Evolutionary conservation across 1,284 basidiomycete genomes (phyloP).

Genomic region (Tylopilus orsonianus): DNA sequence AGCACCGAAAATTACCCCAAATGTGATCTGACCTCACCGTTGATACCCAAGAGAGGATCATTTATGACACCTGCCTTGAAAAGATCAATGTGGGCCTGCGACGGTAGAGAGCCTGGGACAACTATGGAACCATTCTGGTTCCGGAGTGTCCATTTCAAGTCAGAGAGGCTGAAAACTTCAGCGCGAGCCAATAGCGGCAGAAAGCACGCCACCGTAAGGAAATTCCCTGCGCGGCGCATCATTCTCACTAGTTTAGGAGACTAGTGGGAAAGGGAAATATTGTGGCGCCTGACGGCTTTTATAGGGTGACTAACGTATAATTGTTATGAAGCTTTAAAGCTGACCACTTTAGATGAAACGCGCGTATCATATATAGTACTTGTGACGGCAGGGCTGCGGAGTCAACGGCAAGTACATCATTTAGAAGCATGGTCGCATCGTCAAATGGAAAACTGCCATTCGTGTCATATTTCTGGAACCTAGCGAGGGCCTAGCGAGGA

Average conservation of each 20-base stretch:
- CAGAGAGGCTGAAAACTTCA: slow-evolving; percentile 3
- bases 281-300: slow-evolving; percentile 4
- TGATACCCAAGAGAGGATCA: slow-evolving; percentile 16
- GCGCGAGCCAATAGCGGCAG: slow-evolving; percentile 5
- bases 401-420: too few species aligned
- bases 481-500: too few species aligned
- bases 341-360: too few species aligned
- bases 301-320: background rate
- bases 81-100: slow-evolving; percentile 21
- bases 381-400: too few species aligned
- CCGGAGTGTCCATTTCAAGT: slow-evolving; percentile 14
- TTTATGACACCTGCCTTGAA: slow-evolving; percentile 17
- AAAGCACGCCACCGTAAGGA: background rate
- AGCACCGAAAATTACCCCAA: background rate
- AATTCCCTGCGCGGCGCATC: slow-evolving; percentile 2
- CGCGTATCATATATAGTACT: too few species aligned
- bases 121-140: slow-evolving; percentile 15
- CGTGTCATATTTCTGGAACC: too few species aligned
- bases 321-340: too few species aligned
- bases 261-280: background rate
- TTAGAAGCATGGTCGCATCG: too few species aligned
- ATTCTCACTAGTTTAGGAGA: slow-evolving; percentile 1
- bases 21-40: slow-evolving; percentile 10
- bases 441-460: too few species aligned
- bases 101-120: slow-evolving; percentile 20